Base-by-base conservation (phyloP, 2,329 filamentous ascomycete species). In the Aureobasidium pullulans region DNA sequence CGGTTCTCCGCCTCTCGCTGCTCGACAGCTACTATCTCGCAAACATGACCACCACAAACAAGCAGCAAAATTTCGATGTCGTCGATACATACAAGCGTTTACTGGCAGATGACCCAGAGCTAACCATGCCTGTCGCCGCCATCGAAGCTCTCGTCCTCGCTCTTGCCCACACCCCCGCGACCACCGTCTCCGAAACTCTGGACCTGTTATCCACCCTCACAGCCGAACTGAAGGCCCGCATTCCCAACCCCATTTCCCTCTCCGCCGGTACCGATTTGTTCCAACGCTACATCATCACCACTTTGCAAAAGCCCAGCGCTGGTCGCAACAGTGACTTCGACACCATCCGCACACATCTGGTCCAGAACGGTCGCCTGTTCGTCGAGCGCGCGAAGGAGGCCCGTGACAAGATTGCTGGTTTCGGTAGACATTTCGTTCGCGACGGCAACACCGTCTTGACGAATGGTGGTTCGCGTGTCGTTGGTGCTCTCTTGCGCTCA, bases 201-300 rank as follows among this genome's bases (percentile, higher is more conserved):
- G 87, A 93, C 66, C 84, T 92, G 47, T 83, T 97, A 63, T 85
- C 87, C 69, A 83, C 81, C 48, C 87, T 94, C 70, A 93, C 90
- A 53, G 80, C 83, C 56, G 83, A 85, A 67, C 84, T 99, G 64
- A 93, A 92, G 73, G 80, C 81, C 60, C 84, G 86, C 19, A 87
- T 96, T 57, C 81, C 87, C 7, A 97, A 99, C 75, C 89, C 92
- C 13, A 89, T 97, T 60, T 93, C 92, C 4, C 84, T 97, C 15
- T 91, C 89, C 50, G 94, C 95, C 59, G 94, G 94, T 68, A 96
- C 92, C 62, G 92, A 96, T 72, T 84, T 97, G 61, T 97, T 99
- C 79, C 89, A 94, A 72, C 88, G 93, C 71, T 97, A 96, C 75
- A 84, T 99, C 66, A 87, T 96, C 68, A 85, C 86, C 60, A 90